These are phyloP conservation scores for Colletotrichum lupini DNA, from an alignment of 2,329 filamentous ascomycete genomes.

Conservation along the genomic window DNA sequence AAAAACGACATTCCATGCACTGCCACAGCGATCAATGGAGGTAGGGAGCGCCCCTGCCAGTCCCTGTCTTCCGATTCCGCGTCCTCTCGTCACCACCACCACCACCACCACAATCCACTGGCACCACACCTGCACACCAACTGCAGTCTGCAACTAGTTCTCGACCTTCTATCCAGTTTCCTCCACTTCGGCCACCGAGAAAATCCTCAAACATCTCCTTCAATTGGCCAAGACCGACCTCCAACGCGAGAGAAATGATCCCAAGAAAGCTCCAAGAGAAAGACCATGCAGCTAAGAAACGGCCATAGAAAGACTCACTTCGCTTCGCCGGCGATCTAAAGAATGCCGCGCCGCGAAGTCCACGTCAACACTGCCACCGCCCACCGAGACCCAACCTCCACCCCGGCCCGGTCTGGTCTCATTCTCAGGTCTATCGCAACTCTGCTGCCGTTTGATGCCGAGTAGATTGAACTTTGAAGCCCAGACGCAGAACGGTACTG, in stretches of 20 bases:
- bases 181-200: background rate
- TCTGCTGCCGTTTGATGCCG: background rate
- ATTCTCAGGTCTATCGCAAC: background rate
- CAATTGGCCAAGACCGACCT: slow-evolving; percentile 21
- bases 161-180: background rate
- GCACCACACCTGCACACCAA: too few species aligned
- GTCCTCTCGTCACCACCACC: background rate
- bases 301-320: slow-evolving; percentile 25
- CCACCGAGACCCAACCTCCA: slow-evolving; percentile 26
- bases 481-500: background rate
- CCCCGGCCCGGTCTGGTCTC: background rate
- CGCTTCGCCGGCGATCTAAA: slow-evolving; percentile 17
- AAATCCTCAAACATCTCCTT: background rate
- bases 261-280: slow-evolving; percentile 29
- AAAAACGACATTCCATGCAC: slow-evolving; percentile 26
- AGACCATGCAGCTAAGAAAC: slow-evolving; percentile 26
- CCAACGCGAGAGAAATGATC: background rate
- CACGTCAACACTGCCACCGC: slow-evolving; percentile 32
- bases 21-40: slow-evolving; percentile 35
- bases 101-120: background rate
- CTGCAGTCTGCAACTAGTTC: too few species aligned
- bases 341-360: slow-evolving; percentile 24
- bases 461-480: background rate
- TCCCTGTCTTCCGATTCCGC: background rate
- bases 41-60: slow-evolving; percentile 13